A percentile compares a stretch with the other conserved stretches of the same genome.
These are phyloP conservation scores for Lunularia cruciata DNA, from an alignment of 225 moss, liverwort and hornwort species.

Conservation along the genomic window DNA sequence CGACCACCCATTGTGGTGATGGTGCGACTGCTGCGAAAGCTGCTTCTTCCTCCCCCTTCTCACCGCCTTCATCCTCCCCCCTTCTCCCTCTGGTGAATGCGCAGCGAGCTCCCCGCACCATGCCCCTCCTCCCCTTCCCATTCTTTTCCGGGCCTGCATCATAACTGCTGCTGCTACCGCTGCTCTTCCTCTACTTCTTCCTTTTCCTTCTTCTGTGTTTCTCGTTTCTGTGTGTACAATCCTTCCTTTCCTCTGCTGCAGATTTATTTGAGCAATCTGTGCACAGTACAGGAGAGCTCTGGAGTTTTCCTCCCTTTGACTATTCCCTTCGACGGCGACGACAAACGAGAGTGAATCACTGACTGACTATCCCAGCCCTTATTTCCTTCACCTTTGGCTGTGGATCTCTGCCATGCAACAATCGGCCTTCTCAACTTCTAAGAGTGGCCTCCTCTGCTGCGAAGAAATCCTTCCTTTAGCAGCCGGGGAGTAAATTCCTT, in stretches of 20 bases:
- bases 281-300: neutral
- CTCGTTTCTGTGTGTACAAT: neutral
- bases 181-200: neutral
- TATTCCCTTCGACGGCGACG: too few species aligned
- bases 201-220: too few species aligned
- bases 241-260: neutral
- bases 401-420: too few species aligned
- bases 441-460: neutral
- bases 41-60: constrained; percentile 24
- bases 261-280: neutral
- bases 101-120: constrained; percentile 40
- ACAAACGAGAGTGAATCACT: too few species aligned
- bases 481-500: too few species aligned
- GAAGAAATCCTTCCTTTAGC: neutral
- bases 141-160: constrained; percentile 28
- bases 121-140: constrained; percentile 21
- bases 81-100: constrained; percentile 38
- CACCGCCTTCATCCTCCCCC: constrained; percentile 30
- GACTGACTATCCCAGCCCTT: too few species aligned
- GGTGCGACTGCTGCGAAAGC: constrained; percentile 16
- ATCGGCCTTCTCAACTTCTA: too few species aligned
- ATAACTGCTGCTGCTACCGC: constrained; percentile 1
- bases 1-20: neutral
- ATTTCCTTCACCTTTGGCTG: too few species aligned
- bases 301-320: neutral